Evolutionary conservation across 2,329 filamentous ascomycete species (phyloP), one percentile per base, ranked within the genome.

Genomic region (Hypoxylon sp.): DNA sequence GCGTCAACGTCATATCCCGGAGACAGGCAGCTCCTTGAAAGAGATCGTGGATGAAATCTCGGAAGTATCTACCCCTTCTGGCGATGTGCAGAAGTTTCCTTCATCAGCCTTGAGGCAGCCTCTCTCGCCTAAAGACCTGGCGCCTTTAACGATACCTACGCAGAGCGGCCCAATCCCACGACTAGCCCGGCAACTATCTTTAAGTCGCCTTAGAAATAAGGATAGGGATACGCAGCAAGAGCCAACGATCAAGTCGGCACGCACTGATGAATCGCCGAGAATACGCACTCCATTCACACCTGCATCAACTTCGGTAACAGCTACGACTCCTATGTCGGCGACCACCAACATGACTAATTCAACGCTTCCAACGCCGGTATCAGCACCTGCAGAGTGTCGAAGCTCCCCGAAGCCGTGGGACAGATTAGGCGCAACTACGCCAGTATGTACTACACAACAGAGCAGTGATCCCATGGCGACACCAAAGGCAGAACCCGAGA

Each of bases 71-170:
- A 41, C 38, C 19, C 11, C 34, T 10, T 60, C 46, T 7, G 36
- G 48, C 23, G 43, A 67, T 30, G 19, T 38, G 34, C 60, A 66
- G 63, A 72, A 61, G 19, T 17, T 32, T 36, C 25, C 49, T 36
- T 43, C 52, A 34, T 60, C 63, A 32, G n/a, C 58, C 62, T 77
- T 66, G 36, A 79, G 74, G 59, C 79, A 78, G 59, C 83, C 81
- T n/a, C 76, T 83, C 38, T 87, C 86, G 10, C 86, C 86, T 17
- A 88, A 82, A 75, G 82, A 81, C 49, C 80, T 90, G 5, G 77
- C 87, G 0, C 88, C 87, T 25, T 82, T 90, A 21, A 82, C 88
- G 41, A 90, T 90, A 64, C 88, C 87, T 9, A 72, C 73, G 10
- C 79, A 79, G 17, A 75, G 72, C 53, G 74, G 77, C 23, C 59